These are phyloP conservation scores for Oryza longistaminata DNA, from an alignment of 176 grass and related monocot genomes.

Conservation along the genomic window DNA sequence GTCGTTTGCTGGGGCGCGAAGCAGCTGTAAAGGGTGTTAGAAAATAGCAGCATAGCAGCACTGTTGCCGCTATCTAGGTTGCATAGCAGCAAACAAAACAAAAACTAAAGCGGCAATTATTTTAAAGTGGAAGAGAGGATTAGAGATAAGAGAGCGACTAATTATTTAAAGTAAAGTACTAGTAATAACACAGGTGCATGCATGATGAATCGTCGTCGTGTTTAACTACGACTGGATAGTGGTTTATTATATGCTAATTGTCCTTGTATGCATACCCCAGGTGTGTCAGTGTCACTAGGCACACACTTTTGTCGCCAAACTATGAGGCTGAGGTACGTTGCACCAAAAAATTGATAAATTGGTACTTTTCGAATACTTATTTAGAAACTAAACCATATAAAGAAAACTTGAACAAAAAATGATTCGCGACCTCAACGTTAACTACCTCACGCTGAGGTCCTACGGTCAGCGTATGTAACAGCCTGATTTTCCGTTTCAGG, in stretches of 20 bases:
- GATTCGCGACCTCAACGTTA: too few relatives aligned
- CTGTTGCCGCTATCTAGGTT: conserved; percentile 16
- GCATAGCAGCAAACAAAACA: not conserved
- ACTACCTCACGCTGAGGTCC: too few relatives aligned
- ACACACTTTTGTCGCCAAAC: not conserved
- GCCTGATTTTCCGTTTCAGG: too few relatives aligned
- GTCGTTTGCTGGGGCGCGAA: not conserved
- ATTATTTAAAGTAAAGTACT: not conserved
- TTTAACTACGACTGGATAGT: not conserved
- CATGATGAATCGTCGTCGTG: not conserved
- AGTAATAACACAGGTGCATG: not conserved
- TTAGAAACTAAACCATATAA: too few relatives aligned
- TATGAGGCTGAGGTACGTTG: not conserved
- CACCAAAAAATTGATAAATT: not conserved
- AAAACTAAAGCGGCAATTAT: not conserved
- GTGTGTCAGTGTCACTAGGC: not conserved
- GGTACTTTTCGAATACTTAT: too few relatives aligned
- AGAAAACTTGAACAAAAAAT: too few relatives aligned
- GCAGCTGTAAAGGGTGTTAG: not conserved
- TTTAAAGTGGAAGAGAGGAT: not conserved
- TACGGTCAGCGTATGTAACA: too few relatives aligned
- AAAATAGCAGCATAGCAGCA: not conserved
- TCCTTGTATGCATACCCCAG: not conserved
- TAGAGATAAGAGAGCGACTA: not conserved
- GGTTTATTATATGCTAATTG: not conserved